These are phyloP conservation scores for Onygena corvina DNA, from an alignment of 2,329 filamentous ascomycete species.

Conservation along the genomic window DNA sequence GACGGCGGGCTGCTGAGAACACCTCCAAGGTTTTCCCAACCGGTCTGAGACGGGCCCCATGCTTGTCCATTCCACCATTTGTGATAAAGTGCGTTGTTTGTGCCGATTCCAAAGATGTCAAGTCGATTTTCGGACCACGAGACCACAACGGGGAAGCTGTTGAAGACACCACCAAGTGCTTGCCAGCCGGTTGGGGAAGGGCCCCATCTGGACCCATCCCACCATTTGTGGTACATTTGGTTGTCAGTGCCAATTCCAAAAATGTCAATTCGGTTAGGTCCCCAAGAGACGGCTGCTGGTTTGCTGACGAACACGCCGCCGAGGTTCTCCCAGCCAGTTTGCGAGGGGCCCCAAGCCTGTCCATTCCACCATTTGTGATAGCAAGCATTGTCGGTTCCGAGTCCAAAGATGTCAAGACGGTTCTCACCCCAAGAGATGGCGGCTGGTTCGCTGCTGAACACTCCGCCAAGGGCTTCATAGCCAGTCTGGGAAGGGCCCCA, in stretches of 20 bases:
- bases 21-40: slow-evolving; percentile 18
- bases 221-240: slow-evolving; percentile 16
- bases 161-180: slow-evolving; percentile 12
- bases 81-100: slow-evolving; percentile 14
- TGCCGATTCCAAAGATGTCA: slow-evolving; percentile 14
- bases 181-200: slow-evolving; percentile 13
- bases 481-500: slow-evolving; percentile 13
- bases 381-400: slow-evolving; percentile 16
- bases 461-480: slow-evolving; percentile 15
- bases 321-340: slow-evolving; percentile 15
- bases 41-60: slow-evolving; percentile 12
- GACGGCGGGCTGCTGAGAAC: slow-evolving; percentile 16
- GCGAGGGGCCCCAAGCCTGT: slow-evolving; percentile 12
- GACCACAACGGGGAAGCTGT: slow-evolving; percentile 12
- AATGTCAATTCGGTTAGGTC: slow-evolving; percentile 16
- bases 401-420: slow-evolving; percentile 18
- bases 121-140: slow-evolving; percentile 14
- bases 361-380: slow-evolving; percentile 18
- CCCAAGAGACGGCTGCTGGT: slow-evolving; percentile 18
- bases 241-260: slow-evolving; percentile 17
- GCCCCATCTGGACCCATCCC: slow-evolving; percentile 14
- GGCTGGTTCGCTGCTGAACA: slow-evolving; percentile 16
- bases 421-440: slow-evolving; percentile 16
- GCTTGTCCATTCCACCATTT: slow-evolving; percentile 13
- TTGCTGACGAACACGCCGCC: slow-evolving; percentile 16